Evolutionary conservation across 2,329 filamentous ascomycete genomes (phyloP).

Genomic region (Chrysosphaeria jannelii): DNA sequence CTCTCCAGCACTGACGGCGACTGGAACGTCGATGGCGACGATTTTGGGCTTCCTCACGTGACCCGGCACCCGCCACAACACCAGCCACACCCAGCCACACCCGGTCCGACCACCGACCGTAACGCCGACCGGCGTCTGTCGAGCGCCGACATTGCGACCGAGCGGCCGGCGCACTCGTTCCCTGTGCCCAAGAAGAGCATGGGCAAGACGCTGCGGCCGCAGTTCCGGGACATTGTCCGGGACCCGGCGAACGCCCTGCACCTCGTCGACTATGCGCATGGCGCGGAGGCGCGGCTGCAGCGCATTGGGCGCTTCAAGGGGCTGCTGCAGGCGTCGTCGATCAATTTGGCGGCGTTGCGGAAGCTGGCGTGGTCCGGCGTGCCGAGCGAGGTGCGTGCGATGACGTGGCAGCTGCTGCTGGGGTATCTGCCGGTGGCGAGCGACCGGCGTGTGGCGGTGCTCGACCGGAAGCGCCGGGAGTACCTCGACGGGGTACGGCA

Average conservation of each 20-base stretch:
- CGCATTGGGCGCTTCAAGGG: slow-evolving; percentile 98
- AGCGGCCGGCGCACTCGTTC: slow-evolving; percentile 55
- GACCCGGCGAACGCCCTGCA: slow-evolving; percentile 82
- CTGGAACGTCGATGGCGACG: slow-evolving; percentile 60
- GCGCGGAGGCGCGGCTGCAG: too few relatives aligned
- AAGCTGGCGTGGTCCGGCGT: slow-evolving; percentile 80
- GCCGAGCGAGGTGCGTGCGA: slow-evolving; percentile 80
- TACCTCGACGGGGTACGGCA: slow-evolving; percentile 75
- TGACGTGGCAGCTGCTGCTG: slow-evolving; percentile 94
- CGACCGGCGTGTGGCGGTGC: slow-evolving; percentile 61
- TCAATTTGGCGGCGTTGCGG: slow-evolving; percentile 58
- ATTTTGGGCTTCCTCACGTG: slow-evolving; percentile 81
- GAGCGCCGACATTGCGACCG: slow-evolving; percentile 81
- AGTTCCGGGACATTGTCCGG: slow-evolving; percentile 86
- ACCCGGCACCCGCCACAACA: too few relatives aligned
- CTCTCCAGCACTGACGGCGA: slow-evolving; percentile 56
- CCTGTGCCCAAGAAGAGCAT: slow-evolving; percentile 70
- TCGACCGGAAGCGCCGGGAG: slow-evolving; percentile 87
- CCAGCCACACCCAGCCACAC: too few relatives aligned
- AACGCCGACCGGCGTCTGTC: slow-evolving; percentile 37
- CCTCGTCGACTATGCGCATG: slow-evolving; percentile 68
- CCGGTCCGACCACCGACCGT: too few relatives aligned
- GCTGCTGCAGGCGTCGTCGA: slow-evolving; percentile 72
- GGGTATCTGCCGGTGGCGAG: slow-evolving; percentile 94
- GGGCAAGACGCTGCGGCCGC: slow-evolving; percentile 81